phyloP scores from a whole-genome alignment of 805 yeast species.

The Priceomyces haplophilus region DNA sequence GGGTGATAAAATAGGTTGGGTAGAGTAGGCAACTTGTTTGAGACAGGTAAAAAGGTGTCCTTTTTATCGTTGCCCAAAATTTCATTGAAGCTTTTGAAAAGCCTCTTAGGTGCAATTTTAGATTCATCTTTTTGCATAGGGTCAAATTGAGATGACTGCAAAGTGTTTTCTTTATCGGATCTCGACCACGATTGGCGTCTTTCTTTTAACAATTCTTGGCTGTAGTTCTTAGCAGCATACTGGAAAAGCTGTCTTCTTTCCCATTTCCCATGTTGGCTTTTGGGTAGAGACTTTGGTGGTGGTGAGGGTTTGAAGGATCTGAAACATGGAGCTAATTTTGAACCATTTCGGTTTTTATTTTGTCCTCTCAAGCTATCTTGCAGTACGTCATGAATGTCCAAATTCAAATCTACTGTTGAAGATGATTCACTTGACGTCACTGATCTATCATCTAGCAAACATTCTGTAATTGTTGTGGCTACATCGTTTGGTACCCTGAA shows the following conservation, averaged over 20 bases:
- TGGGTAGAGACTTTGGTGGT: slow-evolving; percentile 14
- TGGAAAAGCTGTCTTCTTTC: slow-evolving; percentile 19
- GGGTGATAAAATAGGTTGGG: not conserved
- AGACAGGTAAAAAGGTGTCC: not conserved
- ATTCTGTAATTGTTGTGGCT: slow-evolving; percentile 6
- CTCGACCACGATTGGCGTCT: slow-evolving; percentile 2
- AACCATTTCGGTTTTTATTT: not conserved
- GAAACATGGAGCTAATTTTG: slow-evolving; percentile 3
- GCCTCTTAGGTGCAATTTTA: not conserved
- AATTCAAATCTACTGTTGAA: slow-evolving; percentile 1
- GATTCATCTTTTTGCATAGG: not conserved
- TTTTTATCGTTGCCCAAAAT: not conserved
- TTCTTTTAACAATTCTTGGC: slow-evolving; percentile 8
- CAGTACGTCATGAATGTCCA: slow-evolving; percentile 2
- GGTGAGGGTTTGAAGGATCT: slow-evolving; percentile 11
- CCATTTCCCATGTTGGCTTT: slow-evolving; percentile 14
- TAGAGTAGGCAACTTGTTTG: not conserved
- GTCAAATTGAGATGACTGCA: not conserved
- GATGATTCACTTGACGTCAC: not conserved
- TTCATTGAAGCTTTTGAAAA: not conserved
- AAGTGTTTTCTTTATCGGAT: slow-evolving; percentile 1
- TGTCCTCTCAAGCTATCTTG: slow-evolving; percentile 1
- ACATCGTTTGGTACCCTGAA: slow-evolving; percentile 3
- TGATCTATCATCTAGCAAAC: slow-evolving; percentile 4
- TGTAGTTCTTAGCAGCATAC: slow-evolving; percentile 11